phyloP scores from a whole-genome alignment of 768 basidiomycete species.

The Kwoniella botswanensis region DNA sequence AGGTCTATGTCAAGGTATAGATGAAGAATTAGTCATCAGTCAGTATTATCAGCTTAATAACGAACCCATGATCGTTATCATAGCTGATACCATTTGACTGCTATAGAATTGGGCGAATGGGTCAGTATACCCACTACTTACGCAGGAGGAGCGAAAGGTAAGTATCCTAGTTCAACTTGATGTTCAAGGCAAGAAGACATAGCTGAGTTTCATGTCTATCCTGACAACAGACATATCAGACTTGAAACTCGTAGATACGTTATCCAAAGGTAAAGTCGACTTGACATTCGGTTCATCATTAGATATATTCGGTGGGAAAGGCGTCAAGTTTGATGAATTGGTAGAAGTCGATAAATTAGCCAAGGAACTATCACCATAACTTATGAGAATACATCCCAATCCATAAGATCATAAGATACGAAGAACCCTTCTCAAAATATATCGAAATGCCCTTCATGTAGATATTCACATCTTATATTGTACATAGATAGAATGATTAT shows the following conservation, averaged over 20 bases:
- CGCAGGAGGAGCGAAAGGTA: slow-evolving; percentile 93
- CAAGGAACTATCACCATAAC: slow-evolving; percentile 17
- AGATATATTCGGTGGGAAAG: slow-evolving; percentile 63
- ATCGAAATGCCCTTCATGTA: too few species aligned
- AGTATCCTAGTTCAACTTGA: neutral
- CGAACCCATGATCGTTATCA: neutral
- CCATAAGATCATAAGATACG: too few species aligned
- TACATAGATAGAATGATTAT: too few species aligned
- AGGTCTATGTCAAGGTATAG: slow-evolving; percentile 94
- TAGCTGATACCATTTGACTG: neutral
- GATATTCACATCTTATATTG: too few species aligned
- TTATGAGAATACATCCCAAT: too few species aligned
- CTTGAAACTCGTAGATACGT: slow-evolving; percentile 74
- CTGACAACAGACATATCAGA: slow-evolving; percentile 72
- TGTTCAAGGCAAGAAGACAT: neutral
- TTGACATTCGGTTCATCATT: slow-evolving; percentile 82
- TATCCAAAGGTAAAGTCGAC: slow-evolving; percentile 84
- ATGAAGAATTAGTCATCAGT: slow-evolving; percentile 83
- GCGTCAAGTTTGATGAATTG: slow-evolving; percentile 61
- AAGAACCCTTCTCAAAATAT: too few species aligned
- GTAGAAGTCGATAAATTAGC: slow-evolving; percentile 56
- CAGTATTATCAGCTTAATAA: slow-evolving; percentile 45
- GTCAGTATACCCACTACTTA: slow-evolving; percentile 90
- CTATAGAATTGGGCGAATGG: slow-evolving; percentile 85
- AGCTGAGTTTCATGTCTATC: too few species aligned